Base-by-base conservation (phyloP, 805 yeast genomes). In the Nakazawaea wickerhamii region DNA sequence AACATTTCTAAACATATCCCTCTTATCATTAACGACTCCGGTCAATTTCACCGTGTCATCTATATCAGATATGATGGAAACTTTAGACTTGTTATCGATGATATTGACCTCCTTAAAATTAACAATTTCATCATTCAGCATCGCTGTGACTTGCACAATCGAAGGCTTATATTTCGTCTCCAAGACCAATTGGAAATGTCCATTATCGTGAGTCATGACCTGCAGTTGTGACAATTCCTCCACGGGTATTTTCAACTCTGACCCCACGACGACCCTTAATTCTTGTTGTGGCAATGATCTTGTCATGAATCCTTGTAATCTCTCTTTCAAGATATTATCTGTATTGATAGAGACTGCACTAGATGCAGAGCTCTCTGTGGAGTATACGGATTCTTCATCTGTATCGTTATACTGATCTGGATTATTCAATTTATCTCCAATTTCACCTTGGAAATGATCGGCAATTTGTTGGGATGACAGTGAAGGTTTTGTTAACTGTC, bases 21-120 rank as follows among this genome's bases (percentile, higher is more conserved):
- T 71, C 61, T 87, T 89, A 47, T 90, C 95, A 1, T 91, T 91
- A 26, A 85, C 71, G 1, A 93, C 91, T 2, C 98, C 98, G 0
- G 99, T 89, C 32, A 77, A 69, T 54, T 93, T 84, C 27, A 91
- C 80, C 0, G 99, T 93, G 57, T 93, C 99, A 58, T 93, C 99
- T 32, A 93, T 81, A 59, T 93, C 99, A 53, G 90, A 81, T 18
- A 93, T 89, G 2, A 93, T 60, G 10, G 85, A 86, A 18, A 81
- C 65, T 0, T 55, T 51, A 1, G 46, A 46, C n/a, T 56, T 48
- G 7, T 48, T 20, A 3, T 66, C 61, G 10, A 78, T 66, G 25
- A 71, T 52, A 39, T 67, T 61, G 1, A 72, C 59, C 21, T 74
- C 74, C 43, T 70, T 69, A 39, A 73, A 67, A 3, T 68, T 61